Conservation (phyloP, 208 protist genomes). For the Wallacemonas collosoma region DNA sequence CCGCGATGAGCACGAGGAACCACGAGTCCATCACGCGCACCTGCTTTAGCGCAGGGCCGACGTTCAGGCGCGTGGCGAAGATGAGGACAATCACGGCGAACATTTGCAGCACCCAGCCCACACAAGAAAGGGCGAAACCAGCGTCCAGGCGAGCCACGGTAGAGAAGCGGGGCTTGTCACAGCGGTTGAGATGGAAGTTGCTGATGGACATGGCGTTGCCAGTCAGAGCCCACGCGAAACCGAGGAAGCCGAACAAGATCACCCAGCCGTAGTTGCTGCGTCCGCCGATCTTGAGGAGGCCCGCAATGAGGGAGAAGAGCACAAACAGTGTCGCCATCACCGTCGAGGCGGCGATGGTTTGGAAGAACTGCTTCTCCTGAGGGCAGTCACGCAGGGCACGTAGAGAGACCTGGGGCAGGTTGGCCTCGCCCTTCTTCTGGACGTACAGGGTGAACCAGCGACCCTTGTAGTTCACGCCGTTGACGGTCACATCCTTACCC, state of each 20-base stretch:
- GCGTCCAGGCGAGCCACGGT: constrained; percentile 41
- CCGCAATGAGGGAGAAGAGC: constrained; percentile 37
- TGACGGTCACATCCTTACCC: constrained; percentile 34
- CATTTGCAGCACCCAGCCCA: constrained; percentile 58
- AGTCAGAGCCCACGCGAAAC: constrained; percentile 48
- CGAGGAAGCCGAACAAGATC: constrained; percentile 53
- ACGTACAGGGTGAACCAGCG: constrained; percentile 47
- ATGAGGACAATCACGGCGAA: constrained; percentile 37
- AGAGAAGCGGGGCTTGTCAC: constrained; percentile 38
- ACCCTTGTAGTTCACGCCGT: constrained; percentile 44
- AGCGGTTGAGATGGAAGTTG: constrained; percentile 42
- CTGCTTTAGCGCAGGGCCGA: constrained; percentile 44
- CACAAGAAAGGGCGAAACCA: constrained; percentile 55
- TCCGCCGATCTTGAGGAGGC: constrained; percentile 32
- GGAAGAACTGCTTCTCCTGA: constrained; percentile 67
- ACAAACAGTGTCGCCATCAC: constrained; percentile 46
- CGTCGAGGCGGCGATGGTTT: constrained; percentile 45
- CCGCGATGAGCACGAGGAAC: constrained; percentile 38
- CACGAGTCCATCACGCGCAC: constrained; percentile 60
- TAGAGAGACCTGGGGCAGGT: constrained; percentile 21
- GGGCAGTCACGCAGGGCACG: constrained; percentile 33
- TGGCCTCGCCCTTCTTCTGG: constrained; percentile 26
- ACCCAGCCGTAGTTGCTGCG: constrained; percentile 46
- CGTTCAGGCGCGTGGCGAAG: constrained; percentile 49
- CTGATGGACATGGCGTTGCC: constrained; percentile 63